Percentiles rank a stretch among this genome's conserved stretches.
These are phyloP conservation scores for Incumbomyces lentus DNA, from an alignment of 2,329 filamentous ascomycete species.

Conservation along the genomic window DNA sequence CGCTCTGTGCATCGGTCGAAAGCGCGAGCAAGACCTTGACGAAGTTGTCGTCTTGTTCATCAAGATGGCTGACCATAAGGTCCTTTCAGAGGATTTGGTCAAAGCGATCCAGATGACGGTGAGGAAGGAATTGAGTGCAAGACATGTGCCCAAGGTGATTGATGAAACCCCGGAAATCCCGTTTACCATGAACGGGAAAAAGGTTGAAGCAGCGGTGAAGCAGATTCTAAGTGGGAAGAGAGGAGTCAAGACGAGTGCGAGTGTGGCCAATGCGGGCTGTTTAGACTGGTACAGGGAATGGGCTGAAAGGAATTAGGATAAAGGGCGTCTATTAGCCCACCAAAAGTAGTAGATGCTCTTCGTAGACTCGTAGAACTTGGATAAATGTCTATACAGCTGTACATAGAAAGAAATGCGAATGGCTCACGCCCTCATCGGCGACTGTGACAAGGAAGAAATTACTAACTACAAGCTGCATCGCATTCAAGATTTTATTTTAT, in stretches of 20 bases:
- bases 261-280: conserved; percentile 83
- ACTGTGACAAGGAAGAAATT: too few relatives aligned
- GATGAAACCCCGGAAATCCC: conserved; percentile 80
- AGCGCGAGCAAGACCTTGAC: conserved; percentile 61
- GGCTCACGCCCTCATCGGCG: too few relatives aligned
- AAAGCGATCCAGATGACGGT: conserved; percentile 57
- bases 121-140: conserved; percentile 67
- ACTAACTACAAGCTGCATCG: too few relatives aligned
- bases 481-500: too few relatives aligned
- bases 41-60: conserved; percentile 85
- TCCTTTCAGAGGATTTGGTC: conserved; percentile 52
- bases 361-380: too few relatives aligned
- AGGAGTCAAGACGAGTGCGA: conserved; percentile 71
- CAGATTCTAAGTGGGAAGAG: conserved; percentile 83
- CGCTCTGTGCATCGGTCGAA: conserved; percentile 73
- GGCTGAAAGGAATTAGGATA: conserved; percentile 44
- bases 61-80: conserved; percentile 54
- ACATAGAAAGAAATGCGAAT: too few relatives aligned
- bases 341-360: too few relatives aligned
- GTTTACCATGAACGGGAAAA: conserved; percentile 90
- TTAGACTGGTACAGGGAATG: conserved; percentile 80
- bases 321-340: too few relatives aligned
- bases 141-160: conserved; percentile 78
- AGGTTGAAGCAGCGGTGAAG: conserved; percentile 94
- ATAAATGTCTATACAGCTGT: too few relatives aligned